Conservation (phyloP, 2,329 filamentous ascomycete genomes). For the Neonectria coccinea region DNA sequence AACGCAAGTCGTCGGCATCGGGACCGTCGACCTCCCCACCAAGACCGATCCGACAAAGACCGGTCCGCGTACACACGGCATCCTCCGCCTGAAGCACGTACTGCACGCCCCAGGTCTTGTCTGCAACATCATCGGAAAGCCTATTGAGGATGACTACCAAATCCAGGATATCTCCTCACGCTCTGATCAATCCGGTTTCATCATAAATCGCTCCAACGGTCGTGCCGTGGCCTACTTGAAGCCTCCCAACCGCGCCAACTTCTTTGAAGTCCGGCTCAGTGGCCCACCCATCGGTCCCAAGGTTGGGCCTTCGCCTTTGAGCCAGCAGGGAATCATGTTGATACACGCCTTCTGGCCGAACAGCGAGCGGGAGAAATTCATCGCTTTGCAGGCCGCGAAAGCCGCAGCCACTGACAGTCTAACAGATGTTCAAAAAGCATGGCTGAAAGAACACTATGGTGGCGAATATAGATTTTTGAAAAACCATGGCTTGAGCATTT, state of each 20-base stretch:
- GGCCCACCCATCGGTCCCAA: not conserved
- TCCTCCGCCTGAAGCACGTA: constrained; percentile 33
- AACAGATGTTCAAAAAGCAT: not conserved
- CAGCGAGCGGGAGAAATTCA: constrained; percentile 2
- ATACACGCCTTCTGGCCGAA: constrained; percentile 4
- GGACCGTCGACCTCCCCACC: constrained; percentile 10
- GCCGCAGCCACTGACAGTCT: not conserved
- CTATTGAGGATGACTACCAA: constrained; percentile 2
- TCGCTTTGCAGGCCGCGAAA: not conserved
- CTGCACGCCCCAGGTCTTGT: constrained; percentile 6
- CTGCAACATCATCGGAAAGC: constrained; percentile 19
- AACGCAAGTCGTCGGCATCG: constrained; percentile 12
- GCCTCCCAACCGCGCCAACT: not conserved
- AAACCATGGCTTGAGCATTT: not conserved
- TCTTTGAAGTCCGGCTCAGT: not conserved
- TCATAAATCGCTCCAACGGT: not conserved
- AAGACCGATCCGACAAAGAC: not conserved
- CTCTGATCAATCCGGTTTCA: not conserved
- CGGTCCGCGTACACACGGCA: not conserved
- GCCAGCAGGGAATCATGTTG: not conserved
- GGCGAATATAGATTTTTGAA: constrained; percentile 8
- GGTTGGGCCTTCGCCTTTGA: constrained; percentile 4
- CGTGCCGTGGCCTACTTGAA: not conserved
- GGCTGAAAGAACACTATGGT: constrained; percentile 1
- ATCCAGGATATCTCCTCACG: not conserved